Evolutionary conservation across 345 rosid species (phyloP).

Genomic region (Cardamine chenopodiifolia): DNA sequence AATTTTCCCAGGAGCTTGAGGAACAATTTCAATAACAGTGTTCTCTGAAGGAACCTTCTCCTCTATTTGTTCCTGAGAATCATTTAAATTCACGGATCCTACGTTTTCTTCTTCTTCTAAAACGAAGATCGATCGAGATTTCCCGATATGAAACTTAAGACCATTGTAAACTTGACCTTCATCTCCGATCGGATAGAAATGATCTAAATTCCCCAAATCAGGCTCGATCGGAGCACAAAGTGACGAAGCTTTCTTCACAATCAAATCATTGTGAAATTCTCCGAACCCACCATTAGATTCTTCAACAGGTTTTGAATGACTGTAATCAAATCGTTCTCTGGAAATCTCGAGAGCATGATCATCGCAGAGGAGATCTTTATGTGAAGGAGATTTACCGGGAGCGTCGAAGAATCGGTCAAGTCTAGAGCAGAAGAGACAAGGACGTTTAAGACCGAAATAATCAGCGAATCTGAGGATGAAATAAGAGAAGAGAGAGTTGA

Average conservation of each 20-base stretch:
- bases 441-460: conserved; percentile 81
- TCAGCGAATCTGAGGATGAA: conserved; percentile 81
- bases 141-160: conserved; percentile 33
- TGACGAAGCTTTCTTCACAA: conserved; percentile 38
- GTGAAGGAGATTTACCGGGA: conserved; percentile 45
- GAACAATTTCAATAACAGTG: conserved; percentile 35
- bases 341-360: conserved; percentile 75
- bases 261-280: conserved; percentile 42
- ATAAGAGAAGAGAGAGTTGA: conserved; percentile 80
- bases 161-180: conserved; percentile 42
- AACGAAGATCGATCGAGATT: conserved; percentile 41
- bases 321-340: conserved; percentile 42
- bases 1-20: neutral
- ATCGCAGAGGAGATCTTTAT: conserved; percentile 76
- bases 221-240: conserved; percentile 45
- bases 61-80: conserved; percentile 39
- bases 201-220: conserved; percentile 48
- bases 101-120: conserved; percentile 13
- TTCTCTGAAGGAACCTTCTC: conserved; percentile 36
- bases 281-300: conserved; percentile 51
- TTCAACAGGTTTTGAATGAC: conserved; percentile 58
- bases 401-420: conserved; percentile 78
- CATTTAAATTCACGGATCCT: conserved; percentile 16
- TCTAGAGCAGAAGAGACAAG: conserved; percentile 84
- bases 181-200: conserved; percentile 37